Evolutionary conservation across 768 basidiomycete genomes (phyloP).

Genomic region (Lentinula sp.): DNA sequence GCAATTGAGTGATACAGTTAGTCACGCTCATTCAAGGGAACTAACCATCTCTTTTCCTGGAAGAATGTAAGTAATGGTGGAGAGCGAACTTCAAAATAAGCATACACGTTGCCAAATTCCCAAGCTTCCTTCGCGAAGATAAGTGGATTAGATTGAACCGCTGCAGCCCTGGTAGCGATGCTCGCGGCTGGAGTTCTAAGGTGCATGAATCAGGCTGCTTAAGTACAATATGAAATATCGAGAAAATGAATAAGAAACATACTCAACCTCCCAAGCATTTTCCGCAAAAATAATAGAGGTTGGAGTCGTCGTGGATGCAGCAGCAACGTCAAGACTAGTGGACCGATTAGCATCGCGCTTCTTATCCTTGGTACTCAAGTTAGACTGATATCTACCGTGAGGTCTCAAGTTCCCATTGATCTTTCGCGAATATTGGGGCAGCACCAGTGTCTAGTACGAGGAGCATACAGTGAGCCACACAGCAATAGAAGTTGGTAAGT

Average conservation of each 20-base stretch:
- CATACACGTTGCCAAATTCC: not conserved
- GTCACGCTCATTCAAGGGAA: no score
- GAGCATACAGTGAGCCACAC: not conserved
- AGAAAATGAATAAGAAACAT: not conserved
- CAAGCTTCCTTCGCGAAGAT: slow-evolving; percentile 6
- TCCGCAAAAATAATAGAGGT: not conserved
- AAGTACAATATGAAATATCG: not conserved
- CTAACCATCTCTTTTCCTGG: not conserved
- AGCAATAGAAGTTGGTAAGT: not conserved
- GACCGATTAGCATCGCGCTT: not conserved
- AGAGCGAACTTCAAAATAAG: not conserved
- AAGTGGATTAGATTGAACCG: not conserved
- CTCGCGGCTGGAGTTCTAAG: not conserved
- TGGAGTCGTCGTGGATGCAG: not conserved
- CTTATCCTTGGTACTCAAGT: not conserved
- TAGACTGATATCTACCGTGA: not conserved
- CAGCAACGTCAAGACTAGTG: not conserved
- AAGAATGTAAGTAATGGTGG: not conserved
- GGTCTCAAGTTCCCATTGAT: not conserved
- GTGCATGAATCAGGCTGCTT: not conserved
- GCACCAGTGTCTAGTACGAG: not conserved
- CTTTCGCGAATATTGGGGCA: slow-evolving; percentile 1
- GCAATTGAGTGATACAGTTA: no score
- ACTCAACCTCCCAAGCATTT: not conserved
- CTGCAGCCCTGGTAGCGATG: not conserved